Base-by-base conservation (phyloP, 371 early-diverging fungal species). In the Mucor irregularis region DNA sequence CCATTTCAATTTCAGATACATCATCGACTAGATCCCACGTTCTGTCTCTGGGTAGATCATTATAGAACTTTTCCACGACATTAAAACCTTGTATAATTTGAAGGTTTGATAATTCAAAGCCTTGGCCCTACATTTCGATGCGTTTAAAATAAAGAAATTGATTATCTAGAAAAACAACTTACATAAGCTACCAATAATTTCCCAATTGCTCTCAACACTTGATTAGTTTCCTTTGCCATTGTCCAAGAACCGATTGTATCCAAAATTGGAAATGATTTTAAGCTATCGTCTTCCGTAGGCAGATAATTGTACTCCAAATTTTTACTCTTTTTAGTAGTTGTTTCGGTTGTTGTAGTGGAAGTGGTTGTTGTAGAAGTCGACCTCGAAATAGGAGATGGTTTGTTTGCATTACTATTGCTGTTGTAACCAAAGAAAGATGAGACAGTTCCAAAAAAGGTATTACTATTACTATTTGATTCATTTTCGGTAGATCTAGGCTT, bases 1-100 rank as follows among this genome's bases (percentile, higher is more conserved):
- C 76, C 40, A 69, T 68, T 38, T 82, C 78, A 1, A 84, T 77
- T 49, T 81, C 76, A 24, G 74, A 68, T 9, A 78, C 56, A 30
- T 78, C 63, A 17, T 64, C 52, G 1, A 69, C 67, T 3, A 62
- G 16, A 54, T 65, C 55, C 58, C 66, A 61, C 4, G 73, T 68
- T 47, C 73, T 47, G 19, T 65, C 63, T 39, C 74, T 57, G 6
- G 67, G 70, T 21, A 68, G 26, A 29, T 82, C 70, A 19, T 54
- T 54, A 44, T 84, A 81, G 37, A 72, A 87, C 33, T 80, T 76
- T 39, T 84, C 85, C 14, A 88, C 58, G 0, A 88, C 80, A 22
- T 84, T 66, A n/a, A 89, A 76, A 0, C 86, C 90, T 2, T 80
- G 72, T 29, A 91, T 55, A 21, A 91, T 73, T 62, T 90, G 86